Conservation (phyloP, 495 filamentous ascomycete genomes). For the Penicillium bialowiezense region DNA sequence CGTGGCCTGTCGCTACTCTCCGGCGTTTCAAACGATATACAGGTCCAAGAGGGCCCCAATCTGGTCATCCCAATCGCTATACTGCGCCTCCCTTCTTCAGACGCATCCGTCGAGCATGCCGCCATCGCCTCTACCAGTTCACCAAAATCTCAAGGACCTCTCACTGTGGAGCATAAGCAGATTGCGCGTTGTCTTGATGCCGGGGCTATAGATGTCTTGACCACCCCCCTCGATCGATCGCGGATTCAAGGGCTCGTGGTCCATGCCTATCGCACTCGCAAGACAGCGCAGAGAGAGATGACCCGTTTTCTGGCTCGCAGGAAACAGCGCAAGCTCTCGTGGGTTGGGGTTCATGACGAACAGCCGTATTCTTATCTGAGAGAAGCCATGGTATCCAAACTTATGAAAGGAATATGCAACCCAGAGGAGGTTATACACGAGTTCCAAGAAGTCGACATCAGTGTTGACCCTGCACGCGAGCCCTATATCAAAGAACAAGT, state of each 20-base stretch:
- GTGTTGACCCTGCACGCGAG: slow-evolving; percentile 54
- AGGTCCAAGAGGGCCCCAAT: slow-evolving; percentile 66
- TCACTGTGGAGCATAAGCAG: slow-evolving; percentile 41
- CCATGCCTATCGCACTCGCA: slow-evolving; percentile 78
- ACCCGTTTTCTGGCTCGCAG: slow-evolving; percentile 61
- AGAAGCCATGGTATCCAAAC: slow-evolving; percentile 83
- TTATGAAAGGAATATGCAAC: slow-evolving; percentile 90
- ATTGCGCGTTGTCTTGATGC: slow-evolving; percentile 72
- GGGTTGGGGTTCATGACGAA: slow-evolving; percentile 84
- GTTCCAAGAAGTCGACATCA: slow-evolving; percentile 40
- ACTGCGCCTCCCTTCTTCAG: slow-evolving; percentile 42
- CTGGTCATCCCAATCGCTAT: slow-evolving; percentile 73
- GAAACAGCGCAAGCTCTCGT: slow-evolving; percentile 77
- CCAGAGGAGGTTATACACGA: slow-evolving; percentile 57
- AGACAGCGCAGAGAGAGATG: slow-evolving; percentile 65
- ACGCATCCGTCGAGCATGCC: slow-evolving; percentile 17
- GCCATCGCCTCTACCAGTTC: slow-evolving; percentile 24
- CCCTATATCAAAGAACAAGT: slow-evolving; percentile 64
- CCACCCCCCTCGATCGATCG: slow-evolving; percentile 68
- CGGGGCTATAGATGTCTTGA: slow-evolving; percentile 81
- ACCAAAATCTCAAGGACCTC: slow-evolving; percentile 36
- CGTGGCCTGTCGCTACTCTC: slow-evolving; percentile 69
- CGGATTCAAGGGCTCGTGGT: slow-evolving; percentile 70
- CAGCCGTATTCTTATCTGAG: slow-evolving; percentile 87
- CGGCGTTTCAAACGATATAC: slow-evolving; percentile 66